phyloP scores from a whole-genome alignment of 768 basidiomycete genomes.

The Boletus patriciae region DNA sequence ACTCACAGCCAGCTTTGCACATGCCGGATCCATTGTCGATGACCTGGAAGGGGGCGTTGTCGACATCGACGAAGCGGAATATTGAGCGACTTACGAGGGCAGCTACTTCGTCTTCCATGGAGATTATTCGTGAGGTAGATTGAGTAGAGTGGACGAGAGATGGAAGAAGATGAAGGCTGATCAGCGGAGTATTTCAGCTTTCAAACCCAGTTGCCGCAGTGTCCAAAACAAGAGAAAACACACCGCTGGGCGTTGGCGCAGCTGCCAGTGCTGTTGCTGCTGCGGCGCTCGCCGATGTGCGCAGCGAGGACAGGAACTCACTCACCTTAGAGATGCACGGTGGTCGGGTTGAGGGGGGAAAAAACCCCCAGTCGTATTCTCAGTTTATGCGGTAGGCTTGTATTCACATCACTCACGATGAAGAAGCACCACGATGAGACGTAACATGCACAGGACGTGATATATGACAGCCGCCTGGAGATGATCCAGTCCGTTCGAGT shows the following conservation, averaged over 20 bases:
- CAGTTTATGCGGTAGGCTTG: neutral
- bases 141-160: constrained; percentile 19
- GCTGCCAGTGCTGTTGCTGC: neutral
- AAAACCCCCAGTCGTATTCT: neutral
- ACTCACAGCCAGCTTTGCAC: constrained; percentile 99
- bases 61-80: neutral
- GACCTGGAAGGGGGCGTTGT: constrained; percentile 48
- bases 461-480: neutral
- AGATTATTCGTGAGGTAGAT: constrained; percentile 24
- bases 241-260: neutral
- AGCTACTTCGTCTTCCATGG: constrained; percentile 68
- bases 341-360: neutral
- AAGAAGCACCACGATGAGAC: too few relatives aligned
- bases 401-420: neutral
- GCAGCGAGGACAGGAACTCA: neutral
- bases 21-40: constrained; percentile 97
- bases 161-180: constrained; percentile 20
- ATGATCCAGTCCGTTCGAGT: neutral
- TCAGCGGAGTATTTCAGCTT: constrained; percentile 27
- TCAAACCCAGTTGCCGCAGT: constrained; percentile 20
- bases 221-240: constrained; percentile 25
- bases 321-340: neutral
- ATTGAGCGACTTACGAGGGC: constrained; percentile 42
- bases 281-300: neutral
- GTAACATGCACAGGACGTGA: neutral